A percentile compares a stretch with the other conserved stretches of the same genome.
Conservation (phyloP, 148 eudicot genomes). For the Amaranthus hypochondriacus region DNA sequence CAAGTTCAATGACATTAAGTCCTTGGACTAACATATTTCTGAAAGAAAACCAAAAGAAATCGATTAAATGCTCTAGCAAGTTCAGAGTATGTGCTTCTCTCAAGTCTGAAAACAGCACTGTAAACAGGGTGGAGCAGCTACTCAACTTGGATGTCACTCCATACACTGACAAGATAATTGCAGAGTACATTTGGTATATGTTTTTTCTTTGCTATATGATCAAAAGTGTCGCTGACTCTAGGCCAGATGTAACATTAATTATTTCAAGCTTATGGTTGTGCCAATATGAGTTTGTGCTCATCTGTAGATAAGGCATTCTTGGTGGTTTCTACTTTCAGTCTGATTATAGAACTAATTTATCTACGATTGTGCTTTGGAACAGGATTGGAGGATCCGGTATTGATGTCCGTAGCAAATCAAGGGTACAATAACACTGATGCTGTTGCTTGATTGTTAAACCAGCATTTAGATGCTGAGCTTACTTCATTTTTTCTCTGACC, state of each 20-base stretch:
- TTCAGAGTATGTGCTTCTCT: constrained; percentile 54
- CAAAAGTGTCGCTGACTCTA: not conserved
- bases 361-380: constrained; percentile 23
- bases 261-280: not conserved
- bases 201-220: not conserved
- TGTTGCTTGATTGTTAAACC: constrained; percentile 1
- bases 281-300: not conserved
- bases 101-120: constrained; percentile 44
- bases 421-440: constrained; percentile 43
- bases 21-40: constrained; percentile 64
- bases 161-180: constrained; percentile 80
- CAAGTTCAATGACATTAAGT: constrained; percentile 51
- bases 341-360: not conserved
- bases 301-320: not conserved
- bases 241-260: not conserved
- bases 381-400: constrained; percentile 97
- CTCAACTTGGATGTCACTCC: constrained; percentile 81
- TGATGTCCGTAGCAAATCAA: constrained; percentile 94
- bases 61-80: constrained; percentile 45
- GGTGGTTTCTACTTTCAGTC: not conserved
- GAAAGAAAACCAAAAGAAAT: constrained; percentile 61
- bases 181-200: constrained; percentile 87
- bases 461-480: not conserved
- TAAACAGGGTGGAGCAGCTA: constrained; percentile 76
- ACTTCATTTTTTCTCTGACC: not conserved